Evolutionary conservation across 192 early-diverging fungal genomes (phyloP).

Genomic region (Podila epigama): DNA sequence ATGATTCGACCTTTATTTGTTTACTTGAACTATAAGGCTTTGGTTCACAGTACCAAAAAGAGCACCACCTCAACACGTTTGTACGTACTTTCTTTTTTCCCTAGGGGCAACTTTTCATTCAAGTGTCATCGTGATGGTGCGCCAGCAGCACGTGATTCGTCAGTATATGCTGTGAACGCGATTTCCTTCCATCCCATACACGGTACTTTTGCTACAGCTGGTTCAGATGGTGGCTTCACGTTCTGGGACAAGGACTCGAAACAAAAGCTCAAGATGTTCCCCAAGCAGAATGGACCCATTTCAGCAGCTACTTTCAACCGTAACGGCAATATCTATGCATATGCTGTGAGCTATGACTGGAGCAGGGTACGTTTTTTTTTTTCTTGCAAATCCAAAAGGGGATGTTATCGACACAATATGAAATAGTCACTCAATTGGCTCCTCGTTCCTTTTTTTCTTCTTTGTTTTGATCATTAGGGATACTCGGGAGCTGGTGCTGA

Average conservation of each 20-base stretch:
- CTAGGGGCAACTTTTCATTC: constrained; percentile 85
- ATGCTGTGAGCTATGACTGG: constrained; percentile 92
- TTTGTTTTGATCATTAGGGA: constrained; percentile 2
- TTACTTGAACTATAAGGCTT: too few species aligned
- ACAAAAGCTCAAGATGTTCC: constrained; percentile 82
- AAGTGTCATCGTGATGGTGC: constrained; percentile 91
- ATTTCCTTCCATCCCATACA: constrained; percentile 83
- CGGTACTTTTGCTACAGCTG: constrained; percentile 92
- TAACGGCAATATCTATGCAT: constrained; percentile 91
- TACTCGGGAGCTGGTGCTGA: constrained; percentile 26
- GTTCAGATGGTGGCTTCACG: constrained; percentile 85
- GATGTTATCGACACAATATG: not conserved
- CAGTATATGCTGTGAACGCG: constrained; percentile 76
- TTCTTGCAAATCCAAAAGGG: not conserved
- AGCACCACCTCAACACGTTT: not conserved
- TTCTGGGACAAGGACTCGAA: constrained; percentile 98
- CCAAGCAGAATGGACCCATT: constrained; percentile 71
- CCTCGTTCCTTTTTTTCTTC: too few species aligned
- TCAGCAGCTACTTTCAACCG: constrained; percentile 76
- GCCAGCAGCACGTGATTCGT: constrained; percentile 46
- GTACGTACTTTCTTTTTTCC: constrained; percentile 3
- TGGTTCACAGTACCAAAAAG: too few species aligned
- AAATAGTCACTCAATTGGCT: too few species aligned
- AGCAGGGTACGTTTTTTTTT: constrained; percentile 58
- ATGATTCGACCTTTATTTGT: too few species aligned